These are phyloP conservation scores for Chenopodium quinoa DNA, from an alignment of 148 eudicot genomes.

Conservation along the genomic window DNA sequence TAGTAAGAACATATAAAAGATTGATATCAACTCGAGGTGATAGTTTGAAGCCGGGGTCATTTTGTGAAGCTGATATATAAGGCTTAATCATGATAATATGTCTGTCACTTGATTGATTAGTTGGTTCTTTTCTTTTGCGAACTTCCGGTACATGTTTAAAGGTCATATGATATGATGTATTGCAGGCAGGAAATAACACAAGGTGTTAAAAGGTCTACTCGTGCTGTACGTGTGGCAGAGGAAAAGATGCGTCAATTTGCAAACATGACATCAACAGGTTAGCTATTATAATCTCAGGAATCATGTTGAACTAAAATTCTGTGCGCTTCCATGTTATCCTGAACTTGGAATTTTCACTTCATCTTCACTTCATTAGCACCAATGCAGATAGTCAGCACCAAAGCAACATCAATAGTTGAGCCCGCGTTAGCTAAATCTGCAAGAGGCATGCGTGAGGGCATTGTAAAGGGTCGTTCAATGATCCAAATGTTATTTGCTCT, in stretches of 20 bases:
- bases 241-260: conserved; percentile 64
- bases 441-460: conserved; percentile 54
- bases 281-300: conserved; percentile 8
- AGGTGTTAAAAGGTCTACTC: conserved; percentile 83
- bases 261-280: conserved; percentile 63
- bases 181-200: conserved; percentile 78
- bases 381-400: conserved; percentile 50
- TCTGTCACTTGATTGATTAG: neutral
- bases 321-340: neutral
- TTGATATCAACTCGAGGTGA: neutral
- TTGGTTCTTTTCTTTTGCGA: neutral
- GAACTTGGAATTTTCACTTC: conserved; percentile 45
- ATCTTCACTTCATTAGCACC: conserved; percentile 73
- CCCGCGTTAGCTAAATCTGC: conserved; percentile 64
- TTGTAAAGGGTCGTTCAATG: conserved; percentile 57
- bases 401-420: conserved; percentile 32
- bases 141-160: neutral
- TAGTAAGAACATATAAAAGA: neutral
- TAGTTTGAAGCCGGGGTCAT: neutral
- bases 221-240: conserved; percentile 75
- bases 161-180: conserved; percentile 3
- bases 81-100: neutral
- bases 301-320: neutral
- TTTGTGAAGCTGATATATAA: neutral
- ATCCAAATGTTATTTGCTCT: conserved; percentile 56